Base-by-base conservation (phyloP, 2,329 filamentous ascomycete species). In the Hypoxylon sp. region DNA sequence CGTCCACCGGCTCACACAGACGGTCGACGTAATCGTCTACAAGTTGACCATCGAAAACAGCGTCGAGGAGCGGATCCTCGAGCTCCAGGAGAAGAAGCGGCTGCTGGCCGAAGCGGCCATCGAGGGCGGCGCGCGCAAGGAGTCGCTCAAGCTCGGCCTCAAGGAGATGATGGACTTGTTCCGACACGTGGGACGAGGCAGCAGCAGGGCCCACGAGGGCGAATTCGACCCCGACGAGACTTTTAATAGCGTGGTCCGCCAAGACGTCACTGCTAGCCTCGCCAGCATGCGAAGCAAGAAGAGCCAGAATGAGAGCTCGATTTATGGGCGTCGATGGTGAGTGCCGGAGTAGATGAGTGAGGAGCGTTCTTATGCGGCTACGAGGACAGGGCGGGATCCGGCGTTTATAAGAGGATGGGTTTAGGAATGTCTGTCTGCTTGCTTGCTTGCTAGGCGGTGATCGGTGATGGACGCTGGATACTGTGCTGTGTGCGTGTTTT, bases 1-100 rank as follows among this genome's bases (percentile, higher is more conserved):
- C 57, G 96, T 99, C 24, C 96, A 99, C 77, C 93, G 96, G n/a
- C 90, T 99, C 55, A 98, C 97, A 40, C 96, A 99, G 79, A 97
- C 93, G 1, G 86, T 95, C 40, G 94, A 98, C 75, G 96, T 99
- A 32, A 88, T 95, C 59, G 93, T 99, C 68, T 99, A 97, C 83
- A 96, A 96, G 74, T 87, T 99, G 73, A 97, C 93, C 2, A 90
- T 99, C 65, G 87, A 88, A 70, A 85, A 91, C 70, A 94, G 91
- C 0, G 95, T 99, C 59, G 96, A 99, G 82, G 93, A 95, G 78
- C 89, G 94, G 61, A 99, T 99, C 72, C 82, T 98, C n/a, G 93
- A 92, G 65, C 86, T 99, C 20, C 96, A 99, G 79, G 91, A 97
- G 68, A 93, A 93, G 79, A 99, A 99, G 82, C 89, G 96, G 9